These are phyloP conservation scores for Fusarium graminum DNA, from an alignment of 2,329 filamentous ascomycete genomes.

Conservation along the genomic window DNA sequence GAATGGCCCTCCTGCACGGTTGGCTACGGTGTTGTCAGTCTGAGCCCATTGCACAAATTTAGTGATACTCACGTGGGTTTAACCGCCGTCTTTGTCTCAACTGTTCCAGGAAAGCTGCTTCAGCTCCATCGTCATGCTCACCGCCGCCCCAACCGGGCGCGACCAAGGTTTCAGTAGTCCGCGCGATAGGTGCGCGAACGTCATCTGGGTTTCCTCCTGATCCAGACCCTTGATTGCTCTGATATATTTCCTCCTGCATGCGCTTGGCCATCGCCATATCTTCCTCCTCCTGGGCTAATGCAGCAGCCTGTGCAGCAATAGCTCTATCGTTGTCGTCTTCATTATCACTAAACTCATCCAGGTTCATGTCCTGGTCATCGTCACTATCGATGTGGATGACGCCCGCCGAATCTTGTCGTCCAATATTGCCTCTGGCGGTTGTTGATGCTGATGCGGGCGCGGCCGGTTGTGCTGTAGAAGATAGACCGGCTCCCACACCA, in stretches of 20 bases:
- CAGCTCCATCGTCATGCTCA: constrained; percentile 63
- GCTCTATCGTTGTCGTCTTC: constrained; percentile 58
- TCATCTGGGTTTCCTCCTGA: constrained; percentile 63
- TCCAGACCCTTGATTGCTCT: constrained; percentile 57
- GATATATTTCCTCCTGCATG: constrained; percentile 92
- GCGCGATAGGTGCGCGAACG: constrained; percentile 89
- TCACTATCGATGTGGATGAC: constrained; percentile 70
- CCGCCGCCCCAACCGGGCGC: constrained; percentile 70
- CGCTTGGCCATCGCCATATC: constrained; percentile 94
- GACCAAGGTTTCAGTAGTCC: constrained; percentile 91
- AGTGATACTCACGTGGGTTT: constrained; percentile 49
- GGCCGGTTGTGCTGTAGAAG: constrained; percentile 33
- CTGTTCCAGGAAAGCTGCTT: constrained; percentile 74
- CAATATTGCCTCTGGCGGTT: constrained; percentile 42
- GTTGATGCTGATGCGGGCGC: constrained; percentile 48
- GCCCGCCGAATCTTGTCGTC: constrained; percentile 55
- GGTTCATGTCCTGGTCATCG: constrained; percentile 59
- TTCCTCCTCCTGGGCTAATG: constrained; percentile 77
- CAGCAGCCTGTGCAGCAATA: constrained; percentile 56
- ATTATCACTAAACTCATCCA: constrained; percentile 56
- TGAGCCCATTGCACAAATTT: background rate
- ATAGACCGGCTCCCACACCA: constrained; percentile 53
- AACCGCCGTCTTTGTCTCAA: constrained; percentile 63
- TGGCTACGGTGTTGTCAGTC: constrained; percentile 33
- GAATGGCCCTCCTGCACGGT: constrained; percentile 54